Percentiles rank a stretch among this genome's conserved stretches.
These are phyloP conservation scores for Marasmius tenuissimus DNA, from an alignment of 1,284 basidiomycete genomes.

Conservation along the genomic window DNA sequence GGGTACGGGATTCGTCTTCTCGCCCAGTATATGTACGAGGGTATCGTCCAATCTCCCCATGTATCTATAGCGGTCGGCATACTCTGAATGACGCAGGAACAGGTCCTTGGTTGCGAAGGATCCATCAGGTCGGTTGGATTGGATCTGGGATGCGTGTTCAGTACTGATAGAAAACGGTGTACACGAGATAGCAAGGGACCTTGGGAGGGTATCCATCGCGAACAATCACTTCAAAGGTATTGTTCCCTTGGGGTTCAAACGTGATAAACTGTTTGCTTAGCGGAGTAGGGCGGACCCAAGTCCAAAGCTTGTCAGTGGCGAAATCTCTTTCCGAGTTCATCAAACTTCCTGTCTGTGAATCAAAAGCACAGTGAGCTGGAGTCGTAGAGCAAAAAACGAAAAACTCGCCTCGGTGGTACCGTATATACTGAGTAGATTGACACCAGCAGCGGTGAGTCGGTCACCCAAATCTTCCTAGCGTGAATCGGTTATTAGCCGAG, in stretches of 20 bases:
- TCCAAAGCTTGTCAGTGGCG: constrained; percentile 57
- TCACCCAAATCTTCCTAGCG: constrained; percentile 57
- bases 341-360: constrained; percentile 38
- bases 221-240: constrained; percentile 53
- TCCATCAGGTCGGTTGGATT: constrained; percentile 55
- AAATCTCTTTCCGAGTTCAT: constrained; percentile 54
- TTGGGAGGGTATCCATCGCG: constrained; percentile 57
- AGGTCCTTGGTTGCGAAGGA: constrained; percentile 63
- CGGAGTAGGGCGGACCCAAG: constrained; percentile 44
- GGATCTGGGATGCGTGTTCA: constrained; percentile 22
- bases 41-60: constrained; percentile 64
- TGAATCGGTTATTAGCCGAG: constrained; percentile 13
- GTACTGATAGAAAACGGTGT: neutral
- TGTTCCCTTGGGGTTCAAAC: constrained; percentile 43
- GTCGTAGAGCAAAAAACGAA: neutral
- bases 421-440: constrained; percentile 55
- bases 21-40: constrained; percentile 47
- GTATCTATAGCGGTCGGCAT: constrained; percentile 48
- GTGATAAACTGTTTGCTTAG: constrained; percentile 37
- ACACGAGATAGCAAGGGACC: constrained; percentile 21
- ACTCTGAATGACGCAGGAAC: constrained; percentile 45
- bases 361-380: neutral
- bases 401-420: constrained; percentile 42
- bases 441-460: constrained; percentile 44
- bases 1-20: constrained; percentile 62